A percentile compares a stretch with the other conserved stretches of the same genome.
phyloP scores from a whole-genome alignment of 2,329 filamentous ascomycete species.

The Xylaria polymorpha region DNA sequence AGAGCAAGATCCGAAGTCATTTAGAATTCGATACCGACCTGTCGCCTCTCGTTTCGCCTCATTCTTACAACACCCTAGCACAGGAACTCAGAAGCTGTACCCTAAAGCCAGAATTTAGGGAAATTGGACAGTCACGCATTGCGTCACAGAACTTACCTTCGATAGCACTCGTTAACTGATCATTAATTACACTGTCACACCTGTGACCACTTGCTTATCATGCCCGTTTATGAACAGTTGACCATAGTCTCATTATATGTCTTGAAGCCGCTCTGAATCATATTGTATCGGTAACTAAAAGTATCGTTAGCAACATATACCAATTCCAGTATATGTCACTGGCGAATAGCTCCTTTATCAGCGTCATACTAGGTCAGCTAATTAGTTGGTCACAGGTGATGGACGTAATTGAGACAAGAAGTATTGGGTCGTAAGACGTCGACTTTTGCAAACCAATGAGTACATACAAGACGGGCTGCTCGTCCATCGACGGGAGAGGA shows the following conservation, averaged over 20 bases:
- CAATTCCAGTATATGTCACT: background rate
- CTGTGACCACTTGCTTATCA: conserved; percentile 14
- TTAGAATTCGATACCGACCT: conserved; percentile 22
- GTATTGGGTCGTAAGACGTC: conserved; percentile 19
- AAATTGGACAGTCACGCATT: conserved; percentile 25
- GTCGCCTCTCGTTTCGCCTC: conserved; percentile 29
- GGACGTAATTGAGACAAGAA: conserved; percentile 17
- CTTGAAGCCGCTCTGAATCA: conserved; percentile 2
- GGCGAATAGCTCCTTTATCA: background rate
- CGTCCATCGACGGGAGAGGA: background rate
- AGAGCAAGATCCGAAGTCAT: conserved; percentile 24
- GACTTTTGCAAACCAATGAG: background rate
- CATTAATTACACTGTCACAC: conserved; percentile 33
- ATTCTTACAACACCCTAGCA: conserved; percentile 5
- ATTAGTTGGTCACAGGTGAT: conserved; percentile 8
- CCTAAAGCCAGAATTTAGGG: background rate
- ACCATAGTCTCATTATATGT: conserved; percentile 28
- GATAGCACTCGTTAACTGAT: conserved; percentile 34
- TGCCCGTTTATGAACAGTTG: conserved; percentile 7
- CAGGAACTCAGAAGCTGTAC: conserved; percentile 3
- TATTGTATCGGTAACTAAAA: conserved; percentile 2
- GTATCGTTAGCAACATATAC: background rate
- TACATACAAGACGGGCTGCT: background rate
- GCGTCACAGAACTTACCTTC: conserved; percentile 26
- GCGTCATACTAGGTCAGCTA: conserved; percentile 11